Base-by-base conservation (phyloP, 805 yeast genomes). In the Candida hungchunana region DNA sequence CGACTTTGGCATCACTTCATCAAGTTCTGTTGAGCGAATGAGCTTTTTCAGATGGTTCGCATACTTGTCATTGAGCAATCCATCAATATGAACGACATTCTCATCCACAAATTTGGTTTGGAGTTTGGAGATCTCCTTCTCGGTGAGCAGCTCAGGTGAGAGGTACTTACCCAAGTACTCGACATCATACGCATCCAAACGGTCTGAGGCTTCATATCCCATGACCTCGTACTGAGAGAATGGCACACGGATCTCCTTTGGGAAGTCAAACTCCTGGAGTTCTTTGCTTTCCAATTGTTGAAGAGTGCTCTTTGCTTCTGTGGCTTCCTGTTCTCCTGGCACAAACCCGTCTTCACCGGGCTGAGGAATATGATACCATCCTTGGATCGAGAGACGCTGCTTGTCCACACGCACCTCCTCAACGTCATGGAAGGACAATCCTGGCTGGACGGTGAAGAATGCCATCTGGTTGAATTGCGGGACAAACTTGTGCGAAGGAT, bases 311-410 rank as follows among this genome's bases (percentile, higher is more conserved):
- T 71, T 69, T 0, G 83, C 81, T 48, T 81, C 88, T 1, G 84
- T 78, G 24, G 66, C 75, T 51, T 81, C 90, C 57, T 86, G 88
- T 55, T 87, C 96, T 6, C 94, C 95, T 24, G 75, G 77, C 14
- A 78, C 71, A 53, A 60, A 90, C 0, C 97, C 97, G 22, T 74
- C 78, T 60, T 93, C 99, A 8, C 95, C 97, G 9, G 64, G 65
- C 57, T 93, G 97, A 4, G 99, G 99, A 34, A 89, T 85, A 59
- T 93, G 99, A 56, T 90, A 94, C 99, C 99, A 94, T 1, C 99
- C 99, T 53, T 93, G 96, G 42, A 93, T 86, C 1, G 96, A 85
- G 23, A 93, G 65, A 53, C 99, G 72, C 44, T 88, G 95, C 55
- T 82, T 85, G 54, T 89, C 95, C 2, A 80, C 95, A 42, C 81